Base-by-base conservation (phyloP, 2,329 filamentous ascomycete genomes). In the Lachnellula occidentalis region DNA sequence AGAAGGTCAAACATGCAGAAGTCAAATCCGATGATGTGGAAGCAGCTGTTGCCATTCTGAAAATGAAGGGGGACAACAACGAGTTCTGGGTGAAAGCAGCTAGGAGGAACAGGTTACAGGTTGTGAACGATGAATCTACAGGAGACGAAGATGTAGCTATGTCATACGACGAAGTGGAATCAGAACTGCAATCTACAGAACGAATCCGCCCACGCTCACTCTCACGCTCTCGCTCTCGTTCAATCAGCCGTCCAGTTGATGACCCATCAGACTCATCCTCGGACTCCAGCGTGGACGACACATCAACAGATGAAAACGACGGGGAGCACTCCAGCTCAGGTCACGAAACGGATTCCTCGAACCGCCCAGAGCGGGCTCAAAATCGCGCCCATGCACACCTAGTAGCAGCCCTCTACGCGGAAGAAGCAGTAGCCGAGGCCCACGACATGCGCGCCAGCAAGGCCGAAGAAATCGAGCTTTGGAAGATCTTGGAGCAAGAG, bases 11-110 rank as follows among this genome's bases (percentile, higher is more conserved):
- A 55, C 49, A 59, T 19, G 54, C 60, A n/a, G 60, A 67, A 34
- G 58, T 68, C 22, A 64, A 50, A 22, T 12, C 48, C 8, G 59
- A 60, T n/a, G 69, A 74, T 65, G 79, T 86, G 0, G 66, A 68
- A 34, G 73, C 80, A 12, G 82, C 83, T 19, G 63, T 82, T 14
- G 72, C 79, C 11, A 70, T 83, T 2, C 67, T 87, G 4, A 73
- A 75, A 5, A 69, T 86, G 69, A 71, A 74, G 39, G 63, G 63
- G 3, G 69, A 78, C 54, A 69, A 71, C 6, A 67, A 69, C 19
- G 66, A 75, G 3, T 80, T 78, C 53, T 85, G 83, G 79, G 67
- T 72, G 12, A 70, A 67, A 2, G 70, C 76, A 6, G 73, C 82
- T 1, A 73, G 78, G 55, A 75, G 81, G 56, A 80, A 76, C 60